Evolutionary conservation across 805 yeast genomes (phyloP).

Genomic region (Candida corydali): DNA sequence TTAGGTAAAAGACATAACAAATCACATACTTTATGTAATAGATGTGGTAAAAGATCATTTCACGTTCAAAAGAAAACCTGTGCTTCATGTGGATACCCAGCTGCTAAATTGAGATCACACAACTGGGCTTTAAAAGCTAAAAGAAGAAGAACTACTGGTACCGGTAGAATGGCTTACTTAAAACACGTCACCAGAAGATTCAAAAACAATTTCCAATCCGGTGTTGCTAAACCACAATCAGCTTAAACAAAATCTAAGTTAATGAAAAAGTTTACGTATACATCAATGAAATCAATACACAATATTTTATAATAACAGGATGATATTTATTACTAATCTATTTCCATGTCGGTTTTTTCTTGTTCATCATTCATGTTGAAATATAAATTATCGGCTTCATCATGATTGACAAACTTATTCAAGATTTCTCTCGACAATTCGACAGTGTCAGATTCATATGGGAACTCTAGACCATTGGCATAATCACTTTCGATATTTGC

Average conservation of each 20-base stretch:
- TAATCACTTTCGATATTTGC: slow-evolving; percentile 39
- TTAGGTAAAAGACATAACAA: slow-evolving; percentile 99
- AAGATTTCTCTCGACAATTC: slow-evolving; percentile 69
- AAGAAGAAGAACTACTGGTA: slow-evolving; percentile 99
- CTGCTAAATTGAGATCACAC: slow-evolving; percentile 97
- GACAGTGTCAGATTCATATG: slow-evolving; percentile 58
- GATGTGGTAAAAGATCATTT: slow-evolving; percentile 99
- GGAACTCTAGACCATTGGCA: slow-evolving; percentile 59
- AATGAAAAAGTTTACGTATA: slow-evolving; percentile 9
- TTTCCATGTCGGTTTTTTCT: slow-evolving; percentile 1
- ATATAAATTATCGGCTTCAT: slow-evolving; percentile 74
- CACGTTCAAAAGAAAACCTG: slow-evolving; percentile 99
- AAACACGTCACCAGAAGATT: slow-evolving; percentile 96
- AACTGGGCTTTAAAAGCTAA: slow-evolving; percentile 99
- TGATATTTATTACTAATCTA: not conserved
- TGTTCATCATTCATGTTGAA: slow-evolving; percentile 53
- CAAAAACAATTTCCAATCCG: slow-evolving; percentile 98
- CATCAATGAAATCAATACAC: slow-evolving; percentile 8
- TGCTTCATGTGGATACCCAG: slow-evolving; percentile 99
- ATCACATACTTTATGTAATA: slow-evolving; percentile 98
- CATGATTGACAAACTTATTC: slow-evolving; percentile 64
- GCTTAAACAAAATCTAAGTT: slow-evolving; percentile 40
- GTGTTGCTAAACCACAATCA: slow-evolving; percentile 64
- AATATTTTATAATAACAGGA: slow-evolving; percentile 9
- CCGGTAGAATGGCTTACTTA: slow-evolving; percentile 99